Evolutionary conservation across 148 eudicot genomes (phyloP).

Genomic region (Nepenthes gracilis): DNA sequence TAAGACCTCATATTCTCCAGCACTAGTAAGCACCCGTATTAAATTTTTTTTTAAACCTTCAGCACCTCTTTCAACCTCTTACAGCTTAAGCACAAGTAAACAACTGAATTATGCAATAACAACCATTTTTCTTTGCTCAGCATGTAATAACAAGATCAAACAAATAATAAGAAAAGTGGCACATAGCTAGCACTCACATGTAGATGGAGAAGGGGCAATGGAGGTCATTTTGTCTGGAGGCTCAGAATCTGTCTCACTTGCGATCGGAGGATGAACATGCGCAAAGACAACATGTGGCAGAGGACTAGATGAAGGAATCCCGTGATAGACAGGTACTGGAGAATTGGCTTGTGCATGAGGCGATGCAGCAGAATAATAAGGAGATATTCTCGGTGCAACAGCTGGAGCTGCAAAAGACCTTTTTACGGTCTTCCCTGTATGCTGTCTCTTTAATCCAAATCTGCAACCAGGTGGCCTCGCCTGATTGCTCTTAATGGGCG

Average conservation of each 20-base stretch:
- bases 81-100: no score
- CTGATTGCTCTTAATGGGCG: constrained; percentile 28
- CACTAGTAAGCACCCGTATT: no score
- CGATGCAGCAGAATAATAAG: constrained; percentile 25
- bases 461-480: constrained; percentile 61
- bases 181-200: constrained; percentile 51
- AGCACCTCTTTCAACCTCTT: no score
- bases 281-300: constrained; percentile 50
- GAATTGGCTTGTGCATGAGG: constrained; percentile 32
- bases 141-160: neutral
- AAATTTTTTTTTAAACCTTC: no score
- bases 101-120: neutral
- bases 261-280: constrained; percentile 44
- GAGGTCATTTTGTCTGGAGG: constrained; percentile 44
- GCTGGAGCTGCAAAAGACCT: constrained; percentile 31
- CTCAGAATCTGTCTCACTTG: constrained; percentile 30
- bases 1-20: no score
- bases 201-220: constrained; percentile 38
- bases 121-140: no score
- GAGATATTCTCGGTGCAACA: constrained; percentile 32
- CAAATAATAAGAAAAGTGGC: neutral
- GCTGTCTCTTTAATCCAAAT: constrained; percentile 29
- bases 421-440: constrained; percentile 26
- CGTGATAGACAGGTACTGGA: constrained; percentile 27
- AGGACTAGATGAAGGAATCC: constrained; percentile 45